Evolutionary conservation across 345 rosid genomes (phyloP).

Genomic region (Barbarea vulgaris): DNA sequence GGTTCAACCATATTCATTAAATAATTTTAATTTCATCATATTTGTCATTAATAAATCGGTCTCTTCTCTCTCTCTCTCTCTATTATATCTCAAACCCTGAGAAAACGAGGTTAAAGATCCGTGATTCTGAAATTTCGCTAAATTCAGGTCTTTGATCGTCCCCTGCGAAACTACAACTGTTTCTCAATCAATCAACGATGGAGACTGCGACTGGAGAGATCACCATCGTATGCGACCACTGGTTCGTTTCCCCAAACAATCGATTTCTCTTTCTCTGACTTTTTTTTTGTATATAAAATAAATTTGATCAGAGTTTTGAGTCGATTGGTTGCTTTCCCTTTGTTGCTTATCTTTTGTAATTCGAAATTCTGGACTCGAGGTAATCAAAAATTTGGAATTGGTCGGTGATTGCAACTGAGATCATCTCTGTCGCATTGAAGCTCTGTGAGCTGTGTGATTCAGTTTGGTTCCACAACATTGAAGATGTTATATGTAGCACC

Average conservation of each 20-base stretch:
- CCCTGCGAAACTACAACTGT: not conserved
- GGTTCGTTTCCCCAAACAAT: constrained; percentile 47
- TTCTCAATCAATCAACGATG: constrained; percentile 45
- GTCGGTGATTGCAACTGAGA: not conserved
- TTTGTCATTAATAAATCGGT: not conserved
- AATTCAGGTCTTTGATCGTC: constrained; percentile 16
- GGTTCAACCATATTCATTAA: constrained; percentile 26
- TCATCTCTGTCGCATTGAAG: not conserved
- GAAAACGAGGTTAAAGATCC: constrained; percentile 30
- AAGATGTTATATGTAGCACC: not conserved
- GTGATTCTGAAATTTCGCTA: constrained; percentile 14
- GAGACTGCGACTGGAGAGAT: constrained; percentile 61
- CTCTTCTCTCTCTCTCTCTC: constrained; percentile 12
- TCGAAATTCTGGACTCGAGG: constrained; percentile 1
- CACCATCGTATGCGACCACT: constrained; percentile 76
- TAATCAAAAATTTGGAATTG: not conserved
- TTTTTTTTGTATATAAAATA: not conserved
- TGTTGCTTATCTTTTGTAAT: not conserved
- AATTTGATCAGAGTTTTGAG: not conserved
- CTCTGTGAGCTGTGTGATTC: constrained; percentile 21
- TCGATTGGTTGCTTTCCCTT: constrained; percentile 3
- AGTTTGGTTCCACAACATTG: constrained; percentile 5
- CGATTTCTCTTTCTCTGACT: not conserved
- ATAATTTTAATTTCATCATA: not conserved
- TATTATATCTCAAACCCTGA: constrained; percentile 4